phyloP scores from a whole-genome alignment of 768 basidiomycete species.

The Suillus brevipes region DNA sequence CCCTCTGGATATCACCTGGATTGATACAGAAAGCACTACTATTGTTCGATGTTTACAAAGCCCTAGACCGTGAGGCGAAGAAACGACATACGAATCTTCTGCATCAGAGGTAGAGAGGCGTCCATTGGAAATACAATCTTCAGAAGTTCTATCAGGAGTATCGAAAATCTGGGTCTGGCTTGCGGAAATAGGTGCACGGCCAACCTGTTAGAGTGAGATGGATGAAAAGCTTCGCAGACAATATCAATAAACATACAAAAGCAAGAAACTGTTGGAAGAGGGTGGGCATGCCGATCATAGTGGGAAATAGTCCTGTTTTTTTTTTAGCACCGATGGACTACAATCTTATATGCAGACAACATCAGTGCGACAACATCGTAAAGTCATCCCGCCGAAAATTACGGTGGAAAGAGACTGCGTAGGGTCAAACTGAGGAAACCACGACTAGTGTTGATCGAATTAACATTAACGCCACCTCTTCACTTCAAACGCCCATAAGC shows the following conservation, averaged over 20 bases:
- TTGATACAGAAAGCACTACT: not conserved
- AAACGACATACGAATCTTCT: not conserved
- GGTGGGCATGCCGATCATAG: not conserved
- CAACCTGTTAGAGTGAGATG: not conserved
- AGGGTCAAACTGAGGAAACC: not conserved
- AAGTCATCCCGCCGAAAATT: not conserved
- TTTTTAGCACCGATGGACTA: not conserved
- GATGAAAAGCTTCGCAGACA: not conserved
- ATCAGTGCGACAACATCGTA: not conserved
- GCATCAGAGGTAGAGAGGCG: not conserved
- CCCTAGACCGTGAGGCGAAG: too few relatives aligned
- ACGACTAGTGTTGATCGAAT: not conserved
- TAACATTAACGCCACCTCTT: not conserved
- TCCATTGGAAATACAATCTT: not conserved
- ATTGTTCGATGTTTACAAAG: not conserved
- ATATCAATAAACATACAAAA: not conserved
- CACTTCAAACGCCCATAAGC: not conserved
- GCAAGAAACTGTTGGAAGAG: not conserved
- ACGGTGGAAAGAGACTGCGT: not conserved
- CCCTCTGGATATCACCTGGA: not conserved
- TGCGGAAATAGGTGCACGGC: not conserved
- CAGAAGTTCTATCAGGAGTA: not conserved
- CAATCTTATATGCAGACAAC: not conserved
- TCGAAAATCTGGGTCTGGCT: not conserved
- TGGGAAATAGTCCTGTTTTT: not conserved